Evolutionary conservation across 176 grass and related monocot species (phyloP).

Genomic region (Lolium perenne): DNA sequence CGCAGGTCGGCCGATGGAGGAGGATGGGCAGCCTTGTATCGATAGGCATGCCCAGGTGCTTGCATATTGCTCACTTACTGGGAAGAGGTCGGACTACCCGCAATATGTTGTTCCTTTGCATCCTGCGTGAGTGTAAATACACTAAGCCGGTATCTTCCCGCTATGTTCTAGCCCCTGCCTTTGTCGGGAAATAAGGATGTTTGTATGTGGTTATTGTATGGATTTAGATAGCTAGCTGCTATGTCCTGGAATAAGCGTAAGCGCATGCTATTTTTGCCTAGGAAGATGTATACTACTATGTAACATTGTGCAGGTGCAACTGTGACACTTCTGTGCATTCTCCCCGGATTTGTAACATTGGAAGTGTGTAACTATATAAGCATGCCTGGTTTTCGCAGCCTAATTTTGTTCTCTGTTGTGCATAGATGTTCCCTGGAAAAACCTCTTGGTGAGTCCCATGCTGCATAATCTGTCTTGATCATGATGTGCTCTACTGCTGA

Average conservation of each 20-base stretch:
- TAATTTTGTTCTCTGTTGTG: slow-evolving; percentile 5
- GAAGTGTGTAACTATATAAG: slow-evolving; percentile 34
- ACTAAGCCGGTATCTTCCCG: slow-evolving; percentile 35
- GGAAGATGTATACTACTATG: slow-evolving; percentile 47
- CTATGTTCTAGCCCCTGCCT: background rate
- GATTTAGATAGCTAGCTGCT: slow-evolving; percentile 49
- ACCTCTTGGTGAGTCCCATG: background rate
- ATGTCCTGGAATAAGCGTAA: slow-evolving; percentile 58
- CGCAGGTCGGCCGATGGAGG: slow-evolving; percentile 29
- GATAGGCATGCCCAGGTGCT: slow-evolving; percentile 73
- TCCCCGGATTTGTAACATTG: slow-evolving; percentile 32
- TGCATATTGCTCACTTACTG: slow-evolving; percentile 83
- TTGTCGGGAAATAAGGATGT: slow-evolving; percentile 41
- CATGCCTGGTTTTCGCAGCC: slow-evolving; percentile 38
- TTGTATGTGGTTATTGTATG: slow-evolving; percentile 50
- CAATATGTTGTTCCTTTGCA: slow-evolving; percentile 70
- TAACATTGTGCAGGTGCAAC: slow-evolving; percentile 1
- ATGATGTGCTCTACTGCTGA: background rate
- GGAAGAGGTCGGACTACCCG: slow-evolving; percentile 75
- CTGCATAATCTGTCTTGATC: background rate
- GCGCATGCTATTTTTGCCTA: slow-evolving; percentile 41
- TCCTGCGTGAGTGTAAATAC: slow-evolving; percentile 79
- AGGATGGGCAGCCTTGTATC: slow-evolving; percentile 50
- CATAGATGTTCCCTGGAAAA: background rate
- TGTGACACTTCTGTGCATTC: slow-evolving; percentile 15